Percentiles rank a stretch among this genome's conserved stretches.
Evolutionary conservation across 768 basidiomycete genomes (phyloP).

Genomic region (Hirschioporus abietinus): DNA sequence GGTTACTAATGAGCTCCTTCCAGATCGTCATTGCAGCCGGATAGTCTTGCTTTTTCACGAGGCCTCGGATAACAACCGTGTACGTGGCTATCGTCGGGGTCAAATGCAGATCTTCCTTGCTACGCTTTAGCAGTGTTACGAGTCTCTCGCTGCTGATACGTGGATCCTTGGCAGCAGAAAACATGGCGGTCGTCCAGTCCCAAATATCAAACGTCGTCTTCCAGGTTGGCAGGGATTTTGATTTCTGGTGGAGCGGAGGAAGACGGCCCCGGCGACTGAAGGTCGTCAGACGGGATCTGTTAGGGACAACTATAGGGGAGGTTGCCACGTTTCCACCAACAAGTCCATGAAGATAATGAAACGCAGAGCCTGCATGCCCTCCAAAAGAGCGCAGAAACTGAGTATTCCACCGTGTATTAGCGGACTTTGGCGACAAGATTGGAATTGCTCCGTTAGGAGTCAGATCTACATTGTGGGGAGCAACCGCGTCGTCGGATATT

Average conservation of each 20-base stretch:
- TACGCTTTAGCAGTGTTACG: constrained; percentile 32
- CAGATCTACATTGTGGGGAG: neutral
- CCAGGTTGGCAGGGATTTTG: constrained; percentile 5
- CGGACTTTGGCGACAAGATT: neutral
- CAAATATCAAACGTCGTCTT: constrained; percentile 35
- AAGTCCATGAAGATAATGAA: constrained; percentile 40
- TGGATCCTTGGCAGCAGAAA: constrained; percentile 38
- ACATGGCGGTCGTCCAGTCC: constrained; percentile 42
- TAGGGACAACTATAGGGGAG: neutral
- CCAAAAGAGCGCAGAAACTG: constrained; percentile 37
- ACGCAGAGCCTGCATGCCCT: constrained; percentile 38
- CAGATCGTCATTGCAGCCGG: constrained; percentile 38
- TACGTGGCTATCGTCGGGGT: constrained; percentile 43
- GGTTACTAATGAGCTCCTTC: constrained; percentile 18
- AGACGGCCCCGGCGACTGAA: constrained; percentile 10
- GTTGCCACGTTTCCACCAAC: neutral
- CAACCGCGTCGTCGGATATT: neutral
- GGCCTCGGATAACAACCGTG: constrained; percentile 49
- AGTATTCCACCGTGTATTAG: constrained; percentile 27
- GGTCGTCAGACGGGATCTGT: neutral
- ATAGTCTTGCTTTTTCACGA: constrained; percentile 38
- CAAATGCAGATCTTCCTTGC: constrained; percentile 22
- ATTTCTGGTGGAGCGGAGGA: constrained; percentile 8
- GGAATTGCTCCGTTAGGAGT: neutral
- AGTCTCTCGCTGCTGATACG: constrained; percentile 25